Base-by-base conservation (phyloP, 2,329 filamentous ascomycete species). In the Macroventuria anomochaeta region DNA sequence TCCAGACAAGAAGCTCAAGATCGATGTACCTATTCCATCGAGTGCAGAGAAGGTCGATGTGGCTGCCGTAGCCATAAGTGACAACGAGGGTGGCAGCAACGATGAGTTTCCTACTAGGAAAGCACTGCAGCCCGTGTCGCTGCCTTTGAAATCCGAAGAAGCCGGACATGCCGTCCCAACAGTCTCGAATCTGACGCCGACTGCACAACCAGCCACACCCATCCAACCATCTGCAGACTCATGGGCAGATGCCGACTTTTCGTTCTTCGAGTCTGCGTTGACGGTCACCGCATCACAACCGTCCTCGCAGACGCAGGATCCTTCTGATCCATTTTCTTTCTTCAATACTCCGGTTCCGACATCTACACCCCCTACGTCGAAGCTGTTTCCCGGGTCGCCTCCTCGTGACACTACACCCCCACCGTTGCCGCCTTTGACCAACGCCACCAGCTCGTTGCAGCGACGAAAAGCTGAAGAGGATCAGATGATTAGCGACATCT, bases 191-290 rank as follows among this genome's bases (percentile, higher is more conserved):
- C 13, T 7, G 1, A 36, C 23, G 3, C 58, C 46, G 37, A 39
- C 58, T 8, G 33, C 31, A 40, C 21, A 34, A 15, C n/a, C 51
- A 7, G 31, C 38, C 17, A 20, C 50, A 51, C 29, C 58, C 13
- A 10, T 48, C 3, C 52, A 58, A 25, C 34, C 48, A 10, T 37
- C 42, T 3, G 5, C 38, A 21, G 62, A 67, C 15, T 44, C 57
- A 18, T 65, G 56, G 53, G 50, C 54, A 7, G 44, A 54, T 32
- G 59, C 50, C 5, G 62, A 67, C 39, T 63, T 64, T 18, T 64
- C 61, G 18, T 65, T 74, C 46, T 75, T 75, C 46, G 71, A 74
- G 49, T 64, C 69, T 7, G 37, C 62, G 5, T 7, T 49, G 3
- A 52, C 59, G 7, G n/a, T 46, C 11, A 18, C 54, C 5, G 25